Evolutionary conservation across 2,329 filamentous ascomycete species (phyloP).

Genomic region (Epichloe sp.): DNA sequence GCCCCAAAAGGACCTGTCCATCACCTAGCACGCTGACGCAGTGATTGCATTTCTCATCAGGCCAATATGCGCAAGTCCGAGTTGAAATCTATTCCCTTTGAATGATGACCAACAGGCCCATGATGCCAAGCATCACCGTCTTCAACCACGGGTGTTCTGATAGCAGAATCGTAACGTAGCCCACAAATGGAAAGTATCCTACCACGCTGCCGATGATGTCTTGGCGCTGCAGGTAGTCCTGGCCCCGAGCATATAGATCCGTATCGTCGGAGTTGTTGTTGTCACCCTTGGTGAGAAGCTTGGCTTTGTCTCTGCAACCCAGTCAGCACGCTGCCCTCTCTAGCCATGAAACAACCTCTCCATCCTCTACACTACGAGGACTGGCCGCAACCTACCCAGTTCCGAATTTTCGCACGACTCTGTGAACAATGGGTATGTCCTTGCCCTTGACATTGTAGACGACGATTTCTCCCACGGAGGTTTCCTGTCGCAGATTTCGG

Average conservation of each 20-base stretch:
- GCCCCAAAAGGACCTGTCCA: background rate
- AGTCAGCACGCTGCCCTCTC: constrained; percentile 3
- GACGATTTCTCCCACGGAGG: constrained; percentile 43
- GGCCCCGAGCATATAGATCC: constrained; percentile 68
- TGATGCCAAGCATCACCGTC: constrained; percentile 83
- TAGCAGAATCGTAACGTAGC: constrained; percentile 91
- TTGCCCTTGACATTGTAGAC: constrained; percentile 77
- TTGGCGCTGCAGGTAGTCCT: constrained; percentile 73
- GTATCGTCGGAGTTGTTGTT: constrained; percentile 93
- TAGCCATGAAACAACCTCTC: no score
- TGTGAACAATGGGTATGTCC: constrained; percentile 94
- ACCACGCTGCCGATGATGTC: constrained; percentile 91
- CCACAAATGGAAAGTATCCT: constrained; percentile 86
- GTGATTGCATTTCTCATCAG: background rate
- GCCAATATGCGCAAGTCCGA: background rate
- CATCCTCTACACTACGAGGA: no score
- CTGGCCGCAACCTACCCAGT: constrained; percentile 29
- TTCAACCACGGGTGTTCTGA: constrained; percentile 96
- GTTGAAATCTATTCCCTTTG: constrained; percentile 57
- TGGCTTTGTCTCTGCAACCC: constrained; percentile 34
- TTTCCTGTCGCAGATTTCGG: constrained; percentile 44
- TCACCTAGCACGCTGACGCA: background rate
- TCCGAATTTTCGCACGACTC: constrained; percentile 67
- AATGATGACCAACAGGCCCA: constrained; percentile 86
- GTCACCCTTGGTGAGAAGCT: constrained; percentile 91